These are phyloP conservation scores for Ambrosia hybrid DNA, from an alignment of 140 eudicot species.

Conservation along the genomic window DNA sequence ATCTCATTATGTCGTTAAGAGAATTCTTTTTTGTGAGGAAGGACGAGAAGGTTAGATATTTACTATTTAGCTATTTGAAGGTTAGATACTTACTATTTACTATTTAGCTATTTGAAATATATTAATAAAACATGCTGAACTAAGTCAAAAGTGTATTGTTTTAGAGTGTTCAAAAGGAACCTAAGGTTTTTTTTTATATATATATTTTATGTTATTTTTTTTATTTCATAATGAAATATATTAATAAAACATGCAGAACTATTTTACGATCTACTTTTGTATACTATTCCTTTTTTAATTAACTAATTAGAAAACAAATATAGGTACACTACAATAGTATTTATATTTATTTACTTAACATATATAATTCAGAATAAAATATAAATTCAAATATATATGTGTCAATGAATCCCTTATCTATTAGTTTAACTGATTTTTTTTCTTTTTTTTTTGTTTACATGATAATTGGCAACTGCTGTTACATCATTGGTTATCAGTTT, in stretches of 20 bases:
- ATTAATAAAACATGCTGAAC: neutral
- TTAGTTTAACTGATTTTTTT: no score
- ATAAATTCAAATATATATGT: no score
- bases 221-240: neutral
- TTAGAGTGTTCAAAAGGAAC: no score
- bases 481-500: neutral
- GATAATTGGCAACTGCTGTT: neutral
- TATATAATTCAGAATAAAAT: no score
- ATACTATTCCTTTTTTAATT: neutral
- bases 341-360: no score
- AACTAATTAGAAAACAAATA: neutral
- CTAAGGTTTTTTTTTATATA: no score
- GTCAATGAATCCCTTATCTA: no score
- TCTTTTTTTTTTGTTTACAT: no score
- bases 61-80: neutral
- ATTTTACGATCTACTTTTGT: no score
- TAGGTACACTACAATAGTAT: neutral
- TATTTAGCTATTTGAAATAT: neutral
- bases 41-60: conserved; percentile 71
- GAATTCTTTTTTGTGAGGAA: conserved; percentile 79
- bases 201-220: no score
- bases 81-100: neutral
- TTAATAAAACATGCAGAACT: neutral
- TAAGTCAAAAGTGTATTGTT: no score
- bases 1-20: conserved; percentile 68